Percentiles rank a stretch among this genome's conserved stretches.
These are phyloP conservation scores for Venturiaceae sp. DNA, from an alignment of 2,329 filamentous ascomycete species.

Conservation along the genomic window DNA sequence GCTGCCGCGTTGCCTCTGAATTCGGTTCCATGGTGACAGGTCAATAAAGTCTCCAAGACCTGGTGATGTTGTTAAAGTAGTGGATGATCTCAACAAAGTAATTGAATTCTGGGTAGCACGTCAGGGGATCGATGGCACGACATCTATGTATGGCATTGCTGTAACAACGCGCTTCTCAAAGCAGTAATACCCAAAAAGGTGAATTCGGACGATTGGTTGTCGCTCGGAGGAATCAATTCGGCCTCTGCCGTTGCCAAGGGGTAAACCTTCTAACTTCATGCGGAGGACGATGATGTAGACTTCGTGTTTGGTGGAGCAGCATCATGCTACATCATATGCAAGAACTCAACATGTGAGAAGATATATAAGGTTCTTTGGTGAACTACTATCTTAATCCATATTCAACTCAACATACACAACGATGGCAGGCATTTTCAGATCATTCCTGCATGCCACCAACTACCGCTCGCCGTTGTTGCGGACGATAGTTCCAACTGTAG, in stretches of 20 bases:
- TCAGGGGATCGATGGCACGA: neutral
- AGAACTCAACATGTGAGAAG: neutral
- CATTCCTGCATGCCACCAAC: slow-evolving; percentile 6
- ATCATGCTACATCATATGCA: neutral
- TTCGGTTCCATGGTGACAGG: neutral
- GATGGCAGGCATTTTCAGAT: slow-evolving; percentile 4
- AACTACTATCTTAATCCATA: neutral
- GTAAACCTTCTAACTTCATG: neutral
- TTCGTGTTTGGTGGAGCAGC: neutral
- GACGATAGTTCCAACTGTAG: slow-evolving; percentile 51
- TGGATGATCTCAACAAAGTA: neutral
- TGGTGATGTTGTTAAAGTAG: neutral
- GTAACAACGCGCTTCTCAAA: neutral
- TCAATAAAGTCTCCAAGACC: neutral
- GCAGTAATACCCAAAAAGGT: neutral
- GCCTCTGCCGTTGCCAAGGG: neutral
- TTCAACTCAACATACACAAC: neutral
- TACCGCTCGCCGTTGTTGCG: slow-evolving; percentile 44
- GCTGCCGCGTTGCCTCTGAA: neutral
- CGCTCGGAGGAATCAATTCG: neutral
- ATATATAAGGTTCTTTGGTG: neutral
- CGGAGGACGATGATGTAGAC: neutral
- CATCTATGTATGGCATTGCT: neutral
- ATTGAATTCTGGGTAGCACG: neutral
- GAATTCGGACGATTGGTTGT: neutral